Percentiles rank a stretch among this genome's conserved stretches.
Conservation (phyloP, 768 basidiomycete genomes). For the Suillus paluster region DNA sequence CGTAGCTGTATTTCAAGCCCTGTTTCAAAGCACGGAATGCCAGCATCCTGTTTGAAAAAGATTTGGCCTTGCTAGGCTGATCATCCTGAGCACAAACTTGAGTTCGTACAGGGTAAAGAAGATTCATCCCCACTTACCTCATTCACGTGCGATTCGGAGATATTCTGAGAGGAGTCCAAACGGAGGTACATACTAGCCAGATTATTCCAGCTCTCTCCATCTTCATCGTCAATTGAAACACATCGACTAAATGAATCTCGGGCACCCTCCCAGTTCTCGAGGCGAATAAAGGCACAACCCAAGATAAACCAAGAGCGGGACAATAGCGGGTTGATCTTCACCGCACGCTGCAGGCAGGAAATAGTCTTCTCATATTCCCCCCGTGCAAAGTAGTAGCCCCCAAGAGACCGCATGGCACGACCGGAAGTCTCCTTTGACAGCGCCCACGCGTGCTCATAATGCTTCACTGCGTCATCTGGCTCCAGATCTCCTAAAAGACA, state of each 20-base stretch:
- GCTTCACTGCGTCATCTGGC: conserved; percentile 63
- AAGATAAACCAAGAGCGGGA: conserved; percentile 94
- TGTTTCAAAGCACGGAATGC: conserved; percentile 94
- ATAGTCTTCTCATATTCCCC: conserved; percentile 68
- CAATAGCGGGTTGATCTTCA: conserved; percentile 86
- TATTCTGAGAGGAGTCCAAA: conserved; percentile 53
- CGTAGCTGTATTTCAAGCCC: conserved; percentile 81
- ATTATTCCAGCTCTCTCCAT: conserved; percentile 98
- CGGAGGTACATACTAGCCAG: conserved; percentile 93
- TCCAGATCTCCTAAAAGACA: conserved; percentile 95
- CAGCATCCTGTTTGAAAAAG: conserved; percentile 78
- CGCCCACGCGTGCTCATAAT: conserved; percentile 86
- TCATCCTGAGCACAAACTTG: conserved; percentile 30
- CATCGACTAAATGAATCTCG: conserved; percentile 84
- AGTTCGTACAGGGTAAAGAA: conserved; percentile 17
- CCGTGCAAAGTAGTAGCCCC: conserved; percentile 77
- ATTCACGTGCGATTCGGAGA: conserved; percentile 33
- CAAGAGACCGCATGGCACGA: conserved; percentile 90
- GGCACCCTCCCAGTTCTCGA: conserved; percentile 84
- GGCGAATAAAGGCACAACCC: conserved; percentile 87
- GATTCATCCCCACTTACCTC: conserved; percentile 24
- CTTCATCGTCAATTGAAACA: conserved; percentile 92
- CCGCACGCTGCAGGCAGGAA: conserved; percentile 69
- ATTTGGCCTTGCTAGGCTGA: conserved; percentile 38
- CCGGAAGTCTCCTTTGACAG: conserved; percentile 82